Evolutionary conservation across 1,139 yeast genomes (phyloP), one percentile per base, ranked within the genome.

Genomic region (Saccharomycopsis hybrid): DNA sequence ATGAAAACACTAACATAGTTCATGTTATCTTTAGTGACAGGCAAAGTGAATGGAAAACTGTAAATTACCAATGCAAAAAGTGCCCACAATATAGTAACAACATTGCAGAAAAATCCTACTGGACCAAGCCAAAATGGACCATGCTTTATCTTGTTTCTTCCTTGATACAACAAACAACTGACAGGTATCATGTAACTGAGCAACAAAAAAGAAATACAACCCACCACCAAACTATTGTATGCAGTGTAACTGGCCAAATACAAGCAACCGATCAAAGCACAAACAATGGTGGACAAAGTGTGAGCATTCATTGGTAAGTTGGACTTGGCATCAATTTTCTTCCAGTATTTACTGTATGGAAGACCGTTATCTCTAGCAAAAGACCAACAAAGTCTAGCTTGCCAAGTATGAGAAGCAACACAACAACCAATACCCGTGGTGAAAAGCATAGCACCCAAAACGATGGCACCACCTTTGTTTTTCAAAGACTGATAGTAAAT

Each of bases 61-160:
- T 79, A 81, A 63, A 83, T 76, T 4, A 80, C 80, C 49, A 78
- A 62, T 13, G 83, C 78, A 60, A 82, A 82, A 2, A 67, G 56
- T 8, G 83, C 74, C 88, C 87, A 82, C 11, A 65, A 59, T 37
- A 82, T 64, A 24, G 82, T 70, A 38, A 82, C 65, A 40, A 77
- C 62, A 63, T 82, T 82, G 52, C 80, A 70, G 55, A 78, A 63
- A 2, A 71, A 59, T 32, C 92, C 90, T 55, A 78, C 51, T 54
- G 73, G 71, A n/a, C 89, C 89, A 47, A 77, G 59, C 85, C 85
- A 80, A 62, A 80, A 80, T 37, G 88, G 86, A 40, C 90, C 90
- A 60, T 78, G 84, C 55, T 67, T 71, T 58, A 83, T 78, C 57
- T 70, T 75, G 56, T 76, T 61, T 65, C 89, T 74, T 45, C 82